Evolutionary conservation across 2,329 filamentous ascomycete species (phyloP), one percentile per base, ranked within the genome.

Genomic region (Atkinsonella texensis): DNA sequence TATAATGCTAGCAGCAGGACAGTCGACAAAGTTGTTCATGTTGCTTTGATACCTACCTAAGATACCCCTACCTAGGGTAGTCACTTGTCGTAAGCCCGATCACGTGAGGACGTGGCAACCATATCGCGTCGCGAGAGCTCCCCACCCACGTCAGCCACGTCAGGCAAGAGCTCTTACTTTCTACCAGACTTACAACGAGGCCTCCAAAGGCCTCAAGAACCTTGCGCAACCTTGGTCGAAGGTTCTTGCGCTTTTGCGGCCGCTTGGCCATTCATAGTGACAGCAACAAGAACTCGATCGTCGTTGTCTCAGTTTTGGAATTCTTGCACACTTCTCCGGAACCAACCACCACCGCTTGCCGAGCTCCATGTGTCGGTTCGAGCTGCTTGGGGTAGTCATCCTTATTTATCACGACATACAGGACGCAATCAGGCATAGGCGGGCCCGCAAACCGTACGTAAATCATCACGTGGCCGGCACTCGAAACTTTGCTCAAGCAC

Each of bases 351-450:
- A 46, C 28, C 17, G 48, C 46, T 28, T 28, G 28, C 28, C 28
- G 28, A 35, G 33, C 49, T 52, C 56, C 58, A 79, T 79, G 75
- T 79, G 75, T 66, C 74, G 75, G 17, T 75, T 74, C 61, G 75
- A 79, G 65, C 70, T 75, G 18, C 57, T 79, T 31, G 75, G 75
- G 31, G 68, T 69, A 43, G 66, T 77, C 40, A 70, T 79, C 52
- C 68, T 79, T 56, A 64, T 72, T 40, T 57, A 72, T 31, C 71
- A 73, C 57, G 66, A 72, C 55, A 67, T 77, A 50, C 56, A 64
- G 56, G 65, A 72, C 59, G 65, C 61, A 35, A 62, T 72, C 51
- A 65, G 61, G 52, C 64, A 65, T 48, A 68, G 59, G 60, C 68
- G 63, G 53, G 59, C 57, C 31, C 55, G 59, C 50, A 60, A 57